These are phyloP conservation scores for Zychaea mexicana DNA, from an alignment of 371 early-diverging fungal genomes.

Conservation along the genomic window DNA sequence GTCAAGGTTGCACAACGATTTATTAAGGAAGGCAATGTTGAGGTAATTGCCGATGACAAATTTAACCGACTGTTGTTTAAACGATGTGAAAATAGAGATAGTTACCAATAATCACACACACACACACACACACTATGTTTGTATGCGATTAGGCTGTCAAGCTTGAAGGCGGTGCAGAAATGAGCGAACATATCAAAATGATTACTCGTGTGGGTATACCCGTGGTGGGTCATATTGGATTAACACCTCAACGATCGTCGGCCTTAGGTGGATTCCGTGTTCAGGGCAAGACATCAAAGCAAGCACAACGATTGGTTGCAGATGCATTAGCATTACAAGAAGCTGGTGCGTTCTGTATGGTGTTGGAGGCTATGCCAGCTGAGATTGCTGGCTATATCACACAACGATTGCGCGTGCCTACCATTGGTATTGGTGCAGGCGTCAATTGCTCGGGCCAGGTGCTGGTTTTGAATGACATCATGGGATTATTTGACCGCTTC, in stretches of 20 bases:
- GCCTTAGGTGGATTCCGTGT: slow-evolving; percentile 90
- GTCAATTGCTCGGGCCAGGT: slow-evolving; percentile 90
- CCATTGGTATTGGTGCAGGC: slow-evolving; percentile 98
- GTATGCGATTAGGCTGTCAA: slow-evolving; percentile 82
- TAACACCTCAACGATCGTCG: slow-evolving; percentile 92
- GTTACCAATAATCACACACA: too few species aligned
- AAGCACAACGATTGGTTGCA: slow-evolving; percentile 73
- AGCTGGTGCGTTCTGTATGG: slow-evolving; percentile 91
- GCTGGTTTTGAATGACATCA: slow-evolving; percentile 86
- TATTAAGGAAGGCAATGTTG: slow-evolving; percentile 87
- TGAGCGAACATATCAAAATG: slow-evolving; percentile 71
- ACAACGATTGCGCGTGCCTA: slow-evolving; percentile 74
- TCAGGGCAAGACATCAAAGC: slow-evolving; percentile 86
- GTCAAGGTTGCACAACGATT: slow-evolving; percentile 77
- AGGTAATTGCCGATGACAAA: slow-evolving; percentile 43
- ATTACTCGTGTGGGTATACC: slow-evolving; percentile 88
- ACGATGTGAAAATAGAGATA: too few species aligned
- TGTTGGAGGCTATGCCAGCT: slow-evolving; percentile 93
- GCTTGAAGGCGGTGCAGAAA: slow-evolving; percentile 91
- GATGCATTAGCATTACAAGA: slow-evolving; percentile 90
- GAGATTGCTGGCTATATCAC: slow-evolving; percentile 87
- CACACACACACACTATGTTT: too few species aligned
- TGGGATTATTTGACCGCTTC: slow-evolving; percentile 86
- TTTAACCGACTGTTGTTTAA: too few species aligned
- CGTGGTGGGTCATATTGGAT: slow-evolving; percentile 91